phyloP scores from a whole-genome alignment of 495 filamentous ascomycete species.

The Aspergillus ostianus region DNA sequence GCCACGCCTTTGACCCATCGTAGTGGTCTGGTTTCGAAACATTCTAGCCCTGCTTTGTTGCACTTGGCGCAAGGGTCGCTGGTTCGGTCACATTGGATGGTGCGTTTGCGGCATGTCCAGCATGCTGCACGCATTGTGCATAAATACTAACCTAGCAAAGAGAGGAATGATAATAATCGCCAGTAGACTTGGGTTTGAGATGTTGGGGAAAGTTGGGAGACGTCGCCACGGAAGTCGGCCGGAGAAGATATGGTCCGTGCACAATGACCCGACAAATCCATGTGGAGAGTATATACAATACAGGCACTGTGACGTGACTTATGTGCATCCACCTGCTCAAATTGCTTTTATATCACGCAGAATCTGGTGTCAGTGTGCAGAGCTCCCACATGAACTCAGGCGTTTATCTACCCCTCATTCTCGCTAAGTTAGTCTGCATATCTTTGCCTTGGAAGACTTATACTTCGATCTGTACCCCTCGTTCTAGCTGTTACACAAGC shows the following conservation, averaged over 20 bases:
- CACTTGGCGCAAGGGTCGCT: slow-evolving; percentile 34
- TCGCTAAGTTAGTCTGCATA: too few species aligned
- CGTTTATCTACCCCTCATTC: too few species aligned
- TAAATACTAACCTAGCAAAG: neutral
- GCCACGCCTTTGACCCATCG: slow-evolving; percentile 47
- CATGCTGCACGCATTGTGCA: slow-evolving; percentile 21
- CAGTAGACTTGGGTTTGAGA: neutral
- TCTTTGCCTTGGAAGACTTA: too few species aligned
- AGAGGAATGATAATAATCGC: neutral
- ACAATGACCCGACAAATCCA: neutral
- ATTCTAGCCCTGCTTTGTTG: slow-evolving; percentile 47
- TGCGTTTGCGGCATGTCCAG: slow-evolving; percentile 53
- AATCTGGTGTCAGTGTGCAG: too few species aligned
- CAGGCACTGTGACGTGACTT: too few species aligned
- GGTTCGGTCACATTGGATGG: slow-evolving; percentile 52
- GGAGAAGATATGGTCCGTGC: neutral
- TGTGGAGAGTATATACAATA: too few species aligned
- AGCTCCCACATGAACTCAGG: too few species aligned
- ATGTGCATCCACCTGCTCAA: too few species aligned
- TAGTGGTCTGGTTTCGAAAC: slow-evolving; percentile 50
- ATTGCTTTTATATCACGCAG: too few species aligned
- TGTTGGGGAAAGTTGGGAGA: neutral
- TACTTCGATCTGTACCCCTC: too few species aligned
- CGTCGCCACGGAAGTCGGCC: neutral
- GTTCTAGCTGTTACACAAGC: too few species aligned